A percentile compares a stretch with the other conserved stretches of the same genome.
Evolutionary conservation across 345 rosid genomes (phyloP).

Genomic region (Populus deltoides): DNA sequence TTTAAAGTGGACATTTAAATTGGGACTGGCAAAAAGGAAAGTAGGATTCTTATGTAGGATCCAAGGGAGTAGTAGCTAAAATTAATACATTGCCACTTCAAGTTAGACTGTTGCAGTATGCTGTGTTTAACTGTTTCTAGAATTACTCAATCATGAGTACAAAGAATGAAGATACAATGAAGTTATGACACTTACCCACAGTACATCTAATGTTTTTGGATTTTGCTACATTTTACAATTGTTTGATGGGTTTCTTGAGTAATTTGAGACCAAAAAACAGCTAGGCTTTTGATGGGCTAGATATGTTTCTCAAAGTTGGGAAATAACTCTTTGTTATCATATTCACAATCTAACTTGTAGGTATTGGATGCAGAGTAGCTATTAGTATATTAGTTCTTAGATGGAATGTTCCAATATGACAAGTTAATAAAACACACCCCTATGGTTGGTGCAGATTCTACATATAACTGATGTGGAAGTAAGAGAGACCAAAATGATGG

Average conservation of each 20-base stretch:
- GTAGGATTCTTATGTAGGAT: too few species aligned
- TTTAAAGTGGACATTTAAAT: too few species aligned
- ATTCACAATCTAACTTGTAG: neutral
- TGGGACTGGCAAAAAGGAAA: too few species aligned
- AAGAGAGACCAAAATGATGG: constrained; percentile 91
- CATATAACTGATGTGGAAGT: constrained; percentile 88
- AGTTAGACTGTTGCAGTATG: too few species aligned
- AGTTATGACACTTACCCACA: neutral
- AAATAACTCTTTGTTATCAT: neutral
- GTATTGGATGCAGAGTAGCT: neutral
- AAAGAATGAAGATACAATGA: neutral
- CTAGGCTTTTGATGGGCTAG: neutral
- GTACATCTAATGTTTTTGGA: neutral
- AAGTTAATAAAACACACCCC: neutral
- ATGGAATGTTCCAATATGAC: constrained; percentile 1
- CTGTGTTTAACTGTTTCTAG: neutral
- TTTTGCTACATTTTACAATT: neutral
- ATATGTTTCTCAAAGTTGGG: neutral
- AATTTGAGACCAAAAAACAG: neutral
- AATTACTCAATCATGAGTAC: neutral
- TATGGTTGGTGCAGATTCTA: constrained; percentile 57
- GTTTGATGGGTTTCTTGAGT: neutral
- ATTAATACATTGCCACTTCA: neutral
- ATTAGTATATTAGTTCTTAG: neutral
- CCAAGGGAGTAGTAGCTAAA: too few species aligned